A percentile compares a stretch with the other conserved stretches of the same genome.
Evolutionary conservation across 1,284 basidiomycete species (phyloP).

Genomic region (Ustanciosporium gigantosporum): DNA sequence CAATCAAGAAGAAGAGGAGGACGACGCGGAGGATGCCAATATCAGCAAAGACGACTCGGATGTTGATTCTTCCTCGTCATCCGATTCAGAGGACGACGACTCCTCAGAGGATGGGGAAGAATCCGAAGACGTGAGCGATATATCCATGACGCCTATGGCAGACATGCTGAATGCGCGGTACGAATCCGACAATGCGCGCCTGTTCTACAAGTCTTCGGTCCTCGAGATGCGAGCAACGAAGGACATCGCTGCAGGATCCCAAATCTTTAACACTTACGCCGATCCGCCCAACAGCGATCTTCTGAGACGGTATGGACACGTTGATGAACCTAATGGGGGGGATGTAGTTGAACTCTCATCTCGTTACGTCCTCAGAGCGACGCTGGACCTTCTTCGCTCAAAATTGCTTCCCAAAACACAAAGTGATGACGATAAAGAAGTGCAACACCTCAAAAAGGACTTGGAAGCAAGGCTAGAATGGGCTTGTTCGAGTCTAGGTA

Average conservation of each 20-base stretch:
- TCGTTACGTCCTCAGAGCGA: conserved; percentile 70
- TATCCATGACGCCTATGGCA: conserved; percentile 95
- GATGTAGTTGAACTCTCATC: conserved; percentile 85
- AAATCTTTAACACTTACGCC: conserved; percentile 93
- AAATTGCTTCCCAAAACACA: background rate
- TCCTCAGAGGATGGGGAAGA: conserved; percentile 31
- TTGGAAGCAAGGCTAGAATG: conserved; percentile 43
- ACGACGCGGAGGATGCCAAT: conserved; percentile 16
- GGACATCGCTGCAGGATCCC: conserved; percentile 75
- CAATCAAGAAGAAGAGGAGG: conserved; percentile 8
- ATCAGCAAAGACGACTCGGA: conserved; percentile 5
- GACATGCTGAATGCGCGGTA: conserved; percentile 70
- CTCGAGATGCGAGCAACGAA: conserved; percentile 83
- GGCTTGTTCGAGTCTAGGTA: conserved; percentile 46
- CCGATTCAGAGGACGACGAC: conserved; percentile 35
- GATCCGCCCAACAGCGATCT: conserved; percentile 94
- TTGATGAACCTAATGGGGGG: conserved; percentile 84
- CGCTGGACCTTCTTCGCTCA: conserved; percentile 2
- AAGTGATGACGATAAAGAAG: background rate
- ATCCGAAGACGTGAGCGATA: conserved; percentile 66
- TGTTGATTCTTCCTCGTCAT: conserved; percentile 6
- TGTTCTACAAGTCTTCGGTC: conserved; percentile 76
- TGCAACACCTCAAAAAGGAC: conserved; percentile 11
- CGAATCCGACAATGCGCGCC: conserved; percentile 65
- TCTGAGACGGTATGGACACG: conserved; percentile 88